phyloP scores from a whole-genome alignment of 441 rosid genomes.

The Pelargonium fulgidum region DNA sequence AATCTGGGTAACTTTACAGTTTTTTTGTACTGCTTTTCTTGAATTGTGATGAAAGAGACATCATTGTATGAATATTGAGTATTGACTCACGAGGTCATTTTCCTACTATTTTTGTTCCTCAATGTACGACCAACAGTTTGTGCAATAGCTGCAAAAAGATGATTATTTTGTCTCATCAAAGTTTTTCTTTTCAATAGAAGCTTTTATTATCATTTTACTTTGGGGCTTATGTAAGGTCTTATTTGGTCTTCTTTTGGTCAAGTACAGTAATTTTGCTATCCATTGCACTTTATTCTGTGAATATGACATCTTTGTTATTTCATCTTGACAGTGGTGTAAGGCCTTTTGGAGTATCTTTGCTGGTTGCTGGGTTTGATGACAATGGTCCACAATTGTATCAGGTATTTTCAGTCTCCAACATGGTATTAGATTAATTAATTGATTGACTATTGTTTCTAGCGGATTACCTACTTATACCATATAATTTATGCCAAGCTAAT shows the following conservation, averaged over 20 bases:
- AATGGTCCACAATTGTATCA: conserved; percentile 31
- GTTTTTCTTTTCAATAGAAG: too few species aligned
- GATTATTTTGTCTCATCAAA: too few species aligned
- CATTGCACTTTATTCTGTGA: neutral
- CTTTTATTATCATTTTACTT: too few species aligned
- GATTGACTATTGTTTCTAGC: neutral
- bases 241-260: neutral
- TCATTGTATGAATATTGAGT: neutral
- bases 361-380: conserved; percentile 49
- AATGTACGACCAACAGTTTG: neutral
- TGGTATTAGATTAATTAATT: neutral
- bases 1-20: conserved; percentile 61
- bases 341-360: conserved; percentile 56
- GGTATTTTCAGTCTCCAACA: conserved; percentile 6
- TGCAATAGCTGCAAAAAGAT: too few species aligned
- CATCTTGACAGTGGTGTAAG: conserved; percentile 44
- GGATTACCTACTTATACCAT: neutral
- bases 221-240: neutral
- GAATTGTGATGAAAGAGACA: neutral
- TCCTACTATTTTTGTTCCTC: neutral
- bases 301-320: neutral
- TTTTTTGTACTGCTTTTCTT: too few species aligned
- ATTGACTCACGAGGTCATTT: neutral
- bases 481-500: neutral
- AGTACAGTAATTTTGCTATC: neutral